These are phyloP conservation scores for Quercus tomentella DNA, from an alignment of 331 rosid species.

Conservation along the genomic window DNA sequence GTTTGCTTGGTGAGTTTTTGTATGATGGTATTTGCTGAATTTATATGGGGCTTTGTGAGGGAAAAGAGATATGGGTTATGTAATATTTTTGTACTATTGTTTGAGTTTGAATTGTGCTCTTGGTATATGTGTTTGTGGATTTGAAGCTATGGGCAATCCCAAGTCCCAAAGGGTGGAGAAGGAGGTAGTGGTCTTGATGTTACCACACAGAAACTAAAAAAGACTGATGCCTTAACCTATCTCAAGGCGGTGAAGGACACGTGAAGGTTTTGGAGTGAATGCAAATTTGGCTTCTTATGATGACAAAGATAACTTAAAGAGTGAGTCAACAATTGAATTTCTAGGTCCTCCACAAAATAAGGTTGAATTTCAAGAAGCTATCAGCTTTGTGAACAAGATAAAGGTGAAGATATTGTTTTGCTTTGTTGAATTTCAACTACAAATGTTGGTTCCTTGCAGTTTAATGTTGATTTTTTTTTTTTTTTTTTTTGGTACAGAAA, in stretches of 20 bases:
- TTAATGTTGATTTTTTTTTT: conserved; percentile 17
- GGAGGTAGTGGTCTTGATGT: conserved; percentile 11
- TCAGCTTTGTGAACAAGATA: conserved; percentile 93
- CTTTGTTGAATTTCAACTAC: neutral
- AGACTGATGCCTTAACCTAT: conserved; percentile 73
- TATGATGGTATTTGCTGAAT: neutral
- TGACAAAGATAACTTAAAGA: conserved; percentile 19
- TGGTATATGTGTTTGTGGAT: conserved; percentile 15
- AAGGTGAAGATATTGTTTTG: conserved; percentile 49
- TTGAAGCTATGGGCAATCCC: conserved; percentile 62
- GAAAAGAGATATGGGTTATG: neutral
- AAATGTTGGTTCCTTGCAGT: neutral
- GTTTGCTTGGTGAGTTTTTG: neutral
- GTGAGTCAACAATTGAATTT: conserved; percentile 35
- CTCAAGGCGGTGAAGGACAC: conserved; percentile 86
- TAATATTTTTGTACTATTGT: neutral
- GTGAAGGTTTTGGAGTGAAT: conserved; percentile 64
- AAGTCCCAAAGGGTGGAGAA: conserved; percentile 37
- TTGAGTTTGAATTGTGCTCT: neutral
- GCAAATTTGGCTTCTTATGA: conserved; percentile 38
- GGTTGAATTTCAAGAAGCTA: conserved; percentile 97
- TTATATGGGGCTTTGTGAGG: neutral
- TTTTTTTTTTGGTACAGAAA: conserved; percentile 36
- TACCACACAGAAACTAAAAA: conserved; percentile 64
- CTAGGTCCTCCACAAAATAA: conserved; percentile 57